Evolutionary conservation across 192 early-diverging fungal species (phyloP), one percentile per base, ranked within the genome.

Genomic region (Entomortierella beljakovae): DNA sequence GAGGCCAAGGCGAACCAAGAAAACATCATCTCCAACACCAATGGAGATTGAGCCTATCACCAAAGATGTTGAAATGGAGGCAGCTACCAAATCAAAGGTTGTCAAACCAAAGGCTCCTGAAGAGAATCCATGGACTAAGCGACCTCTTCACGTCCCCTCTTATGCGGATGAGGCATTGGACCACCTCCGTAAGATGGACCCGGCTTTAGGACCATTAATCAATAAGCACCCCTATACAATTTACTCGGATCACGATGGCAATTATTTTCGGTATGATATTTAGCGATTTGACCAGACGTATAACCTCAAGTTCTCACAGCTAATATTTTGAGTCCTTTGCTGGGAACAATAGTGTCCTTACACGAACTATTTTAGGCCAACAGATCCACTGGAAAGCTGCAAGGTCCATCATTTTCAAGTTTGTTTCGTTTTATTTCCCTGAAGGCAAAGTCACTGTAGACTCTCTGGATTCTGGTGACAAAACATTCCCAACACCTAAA

Each of bases 371-470:
- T 23, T 11, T 77, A 6, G 66, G 73, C 20, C 73, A 77, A 34
- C 73, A 77, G 22, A 68, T 77, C 6, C 73, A 77, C 25, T 77
- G 73, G 73, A 77, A 68, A 34, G 73, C 73, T 0, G 73, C 73
- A 9, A 53, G 60, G 52, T 64, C 73, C 43, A 77, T 77, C 66
- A 77, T 77, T 32, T 68, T 51, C 54, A 68, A 57, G 38, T 77
- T 77, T 55, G 66, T 77, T n/a, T 77, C 66, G 6, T 42, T 34
- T 20, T 77, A 53, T 55, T 57, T 64, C 6, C 61, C 65, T 1
- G 73, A 57, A 3, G 43, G 43, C 15, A 11, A 64, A n/a, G 66
- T 77, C 5, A 77, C 73, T n/a, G 10, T 69, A 0, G 73, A 77
- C 10, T 77, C 66, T 6, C 33, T 77, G 35, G 73, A 77, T n/a